Percentiles rank a stretch among this genome's conserved stretches.
These are phyloP conservation scores for Peronosclerospora sorghi DNA, from an alignment of 352 stramenopile genomes.

Conservation along the genomic window DNA sequence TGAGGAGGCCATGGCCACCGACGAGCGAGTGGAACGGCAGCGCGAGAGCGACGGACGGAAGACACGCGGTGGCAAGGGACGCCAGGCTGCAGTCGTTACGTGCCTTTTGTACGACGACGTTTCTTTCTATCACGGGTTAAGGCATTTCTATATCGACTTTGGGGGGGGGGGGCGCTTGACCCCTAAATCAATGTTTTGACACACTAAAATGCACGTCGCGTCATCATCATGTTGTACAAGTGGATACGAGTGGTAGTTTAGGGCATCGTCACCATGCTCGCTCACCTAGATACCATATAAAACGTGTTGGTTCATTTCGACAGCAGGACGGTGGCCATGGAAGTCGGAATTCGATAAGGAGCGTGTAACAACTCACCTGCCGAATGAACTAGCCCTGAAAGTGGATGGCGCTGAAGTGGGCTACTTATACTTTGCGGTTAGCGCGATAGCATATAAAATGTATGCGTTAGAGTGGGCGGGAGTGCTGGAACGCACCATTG, in stretches of 20 bases:
- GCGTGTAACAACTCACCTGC: slow-evolving; percentile 85
- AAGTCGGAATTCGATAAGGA: slow-evolving; percentile 83
- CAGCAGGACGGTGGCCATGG: slow-evolving; percentile 84
- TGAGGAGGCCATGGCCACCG: no score
- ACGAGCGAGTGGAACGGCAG: no score
- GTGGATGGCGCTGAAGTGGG: slow-evolving; percentile 66
- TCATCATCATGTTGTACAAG: no score
- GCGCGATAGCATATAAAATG: background rate
- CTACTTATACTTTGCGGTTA: background rate
- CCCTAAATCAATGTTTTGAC: no score
- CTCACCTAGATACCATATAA: background rate
- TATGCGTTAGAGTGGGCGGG: no score
- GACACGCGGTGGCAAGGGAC: background rate
- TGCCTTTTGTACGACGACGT: background rate
- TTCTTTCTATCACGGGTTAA: background rate
- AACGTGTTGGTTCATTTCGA: slow-evolving; percentile 24
- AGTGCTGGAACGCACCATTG: no score
- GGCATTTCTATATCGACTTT: no score
- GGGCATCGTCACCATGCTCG: background rate
- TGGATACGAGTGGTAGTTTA: no score
- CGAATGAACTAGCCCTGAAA: slow-evolving; percentile 70
- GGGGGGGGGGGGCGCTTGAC: no score
- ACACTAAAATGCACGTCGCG: no score
- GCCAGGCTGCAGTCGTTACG: background rate
- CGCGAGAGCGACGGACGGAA: no score